Percentiles rank a stretch among this genome's conserved stretches.
These are phyloP conservation scores for Yarrowia galli DNA, from an alignment of 1,139 yeast genomes.

Conservation along the genomic window DNA sequence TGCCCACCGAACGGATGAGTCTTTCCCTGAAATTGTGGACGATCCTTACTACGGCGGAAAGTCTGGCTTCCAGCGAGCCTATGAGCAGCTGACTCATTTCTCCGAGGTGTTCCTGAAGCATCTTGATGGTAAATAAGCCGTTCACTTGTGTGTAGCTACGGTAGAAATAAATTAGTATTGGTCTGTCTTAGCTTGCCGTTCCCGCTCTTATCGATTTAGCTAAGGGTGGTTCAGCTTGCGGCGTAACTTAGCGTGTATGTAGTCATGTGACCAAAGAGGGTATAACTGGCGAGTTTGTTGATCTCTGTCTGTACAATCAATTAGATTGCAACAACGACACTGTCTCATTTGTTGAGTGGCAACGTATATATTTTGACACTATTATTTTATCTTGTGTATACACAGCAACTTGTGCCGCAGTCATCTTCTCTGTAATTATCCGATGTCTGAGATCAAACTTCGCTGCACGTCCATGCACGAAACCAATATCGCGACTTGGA, in stretches of 20 bases:
- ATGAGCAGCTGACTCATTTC: conserved; percentile 75
- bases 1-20: conserved; percentile 65
- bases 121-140: conserved; percentile 4
- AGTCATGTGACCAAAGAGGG: neutral
- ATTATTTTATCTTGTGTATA: too few species aligned
- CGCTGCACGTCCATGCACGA: conserved; percentile 2
- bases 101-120: conserved; percentile 46
- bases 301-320: too few species aligned
- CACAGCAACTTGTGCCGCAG: neutral
- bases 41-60: conserved; percentile 94
- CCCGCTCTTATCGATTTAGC: neutral
- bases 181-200: neutral
- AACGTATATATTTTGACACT: too few species aligned
- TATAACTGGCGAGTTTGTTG: too few species aligned
- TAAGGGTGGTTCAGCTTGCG: neutral
- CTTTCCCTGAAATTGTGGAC: conserved; percentile 65
- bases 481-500: neutral
- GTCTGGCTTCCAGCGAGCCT: conserved; percentile 81
- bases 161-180: neutral
- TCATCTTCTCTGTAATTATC: neutral
- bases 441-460: conserved; percentile 3
- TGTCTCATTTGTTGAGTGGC: too few species aligned
- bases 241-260: neutral
- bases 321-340: too few species aligned
- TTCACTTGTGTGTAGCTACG: neutral